Evolutionary conservation across 305 asterid genomes (phyloP).

Genomic region (Fraxinus platypoda): DNA sequence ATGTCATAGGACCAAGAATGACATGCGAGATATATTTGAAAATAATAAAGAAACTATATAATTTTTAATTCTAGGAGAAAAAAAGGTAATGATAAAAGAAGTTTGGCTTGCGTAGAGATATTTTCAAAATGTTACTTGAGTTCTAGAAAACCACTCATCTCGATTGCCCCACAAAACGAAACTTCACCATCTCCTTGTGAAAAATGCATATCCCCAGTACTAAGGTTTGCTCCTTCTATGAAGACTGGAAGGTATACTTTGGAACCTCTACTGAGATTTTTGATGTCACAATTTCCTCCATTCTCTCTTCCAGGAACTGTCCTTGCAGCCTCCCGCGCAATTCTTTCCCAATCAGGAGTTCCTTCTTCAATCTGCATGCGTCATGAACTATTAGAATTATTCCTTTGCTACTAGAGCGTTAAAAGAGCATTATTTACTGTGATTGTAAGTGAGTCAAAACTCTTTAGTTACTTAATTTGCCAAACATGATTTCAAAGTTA

Average conservation of each 20-base stretch:
- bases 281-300: conserved; percentile 93
- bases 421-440: neutral
- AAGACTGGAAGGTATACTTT: conserved; percentile 92
- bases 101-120: neutral
- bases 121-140: conserved; percentile 58
- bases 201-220: conserved; percentile 96
- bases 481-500: too few relatives aligned
- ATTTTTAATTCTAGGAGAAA: neutral
- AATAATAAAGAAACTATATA: too few relatives aligned
- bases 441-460: too few relatives aligned
- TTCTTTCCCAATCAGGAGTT: conserved; percentile 75
- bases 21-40: too few relatives aligned
- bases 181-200: conserved; percentile 99
- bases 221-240: conserved; percentile 91
- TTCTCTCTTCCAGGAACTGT: conserved; percentile 96
- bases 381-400: neutral
- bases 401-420: neutral
- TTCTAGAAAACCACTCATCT: conserved; percentile 95
- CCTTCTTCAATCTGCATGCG: conserved; percentile 64
- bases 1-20: too few relatives aligned
- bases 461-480: too few relatives aligned
- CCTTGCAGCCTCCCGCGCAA: conserved; percentile 84
- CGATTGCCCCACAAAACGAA: conserved; percentile 90
- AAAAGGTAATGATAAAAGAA: neutral
- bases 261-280: conserved; percentile 88